These are phyloP conservation scores for Ananas comosus DNA, from an alignment of 176 grass and related monocot species.

Conservation along the genomic window DNA sequence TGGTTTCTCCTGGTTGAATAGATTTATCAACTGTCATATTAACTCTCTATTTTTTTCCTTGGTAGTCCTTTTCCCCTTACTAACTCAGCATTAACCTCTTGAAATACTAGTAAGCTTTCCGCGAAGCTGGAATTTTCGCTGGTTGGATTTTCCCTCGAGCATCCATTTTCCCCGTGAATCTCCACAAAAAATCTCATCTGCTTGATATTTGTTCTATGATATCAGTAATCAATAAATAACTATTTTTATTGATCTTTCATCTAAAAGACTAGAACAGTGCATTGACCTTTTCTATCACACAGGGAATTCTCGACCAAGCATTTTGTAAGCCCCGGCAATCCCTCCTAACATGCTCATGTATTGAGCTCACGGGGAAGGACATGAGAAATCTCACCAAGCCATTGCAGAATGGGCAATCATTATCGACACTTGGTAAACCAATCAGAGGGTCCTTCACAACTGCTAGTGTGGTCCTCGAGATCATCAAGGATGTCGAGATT, in stretches of 20 bases:
- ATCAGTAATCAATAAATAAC: neutral
- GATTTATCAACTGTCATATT: too few species aligned
- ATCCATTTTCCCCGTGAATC: too few species aligned
- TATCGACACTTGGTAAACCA: constrained; percentile 8
- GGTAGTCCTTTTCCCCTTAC: too few species aligned
- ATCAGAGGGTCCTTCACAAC: constrained; percentile 57
- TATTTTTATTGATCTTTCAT: too few species aligned
- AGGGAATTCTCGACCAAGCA: constrained; percentile 87
- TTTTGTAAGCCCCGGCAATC: constrained; percentile 59
- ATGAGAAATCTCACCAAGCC: constrained; percentile 22
- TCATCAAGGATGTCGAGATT: constrained; percentile 76
- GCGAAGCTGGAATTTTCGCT: too few species aligned
- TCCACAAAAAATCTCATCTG: neutral
- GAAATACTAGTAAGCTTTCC: too few species aligned
- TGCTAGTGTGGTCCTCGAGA: constrained; percentile 45
- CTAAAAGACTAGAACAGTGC: too few species aligned
- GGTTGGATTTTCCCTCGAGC: too few species aligned
- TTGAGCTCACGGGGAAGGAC: constrained; percentile 29
- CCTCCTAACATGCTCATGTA: constrained; percentile 38
- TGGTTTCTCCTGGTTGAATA: too few species aligned
- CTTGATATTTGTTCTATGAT: neutral
- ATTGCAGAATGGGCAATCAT: neutral
- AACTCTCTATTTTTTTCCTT: too few species aligned
- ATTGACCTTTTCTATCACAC: constrained; percentile 8
- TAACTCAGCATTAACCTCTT: too few species aligned